Conservation (phyloP, 768 basidiomycete genomes). For the Epithele typhae region DNA sequence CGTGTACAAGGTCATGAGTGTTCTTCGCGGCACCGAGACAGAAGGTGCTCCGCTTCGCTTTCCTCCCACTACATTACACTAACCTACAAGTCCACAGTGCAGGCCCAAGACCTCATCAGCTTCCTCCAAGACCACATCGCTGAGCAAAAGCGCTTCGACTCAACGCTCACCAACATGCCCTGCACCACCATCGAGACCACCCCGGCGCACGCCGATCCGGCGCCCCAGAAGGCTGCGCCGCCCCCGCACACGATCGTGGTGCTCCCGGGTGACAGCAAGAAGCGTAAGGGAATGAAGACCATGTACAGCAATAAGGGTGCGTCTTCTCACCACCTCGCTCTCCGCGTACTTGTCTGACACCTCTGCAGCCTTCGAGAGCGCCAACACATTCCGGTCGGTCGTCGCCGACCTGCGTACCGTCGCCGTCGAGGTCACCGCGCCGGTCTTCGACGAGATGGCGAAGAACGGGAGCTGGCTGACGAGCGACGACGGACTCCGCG, state of each 20-base stretch:
- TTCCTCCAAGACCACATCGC: conserved; percentile 76
- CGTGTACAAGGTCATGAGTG: conserved; percentile 80
- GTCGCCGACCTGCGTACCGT: conserved; percentile 58
- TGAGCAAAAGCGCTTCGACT: conserved; percentile 75
- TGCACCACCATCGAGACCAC: too few relatives aligned
- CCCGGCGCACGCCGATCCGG: conserved; percentile 26
- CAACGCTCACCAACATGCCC: too few relatives aligned
- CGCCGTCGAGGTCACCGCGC: conserved; percentile 63
- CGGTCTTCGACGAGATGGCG: conserved; percentile 60
- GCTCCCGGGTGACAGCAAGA: conserved; percentile 65
- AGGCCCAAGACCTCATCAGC: conserved; percentile 64
- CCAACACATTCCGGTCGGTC: conserved; percentile 51
- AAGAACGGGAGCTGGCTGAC: conserved; percentile 58
- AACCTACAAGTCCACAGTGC: conserved; percentile 30
- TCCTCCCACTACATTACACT: conserved; percentile 1
- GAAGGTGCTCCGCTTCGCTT: conserved; percentile 47
- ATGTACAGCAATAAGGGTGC: conserved; percentile 66
- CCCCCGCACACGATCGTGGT: conserved; percentile 52
- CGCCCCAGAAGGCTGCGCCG: conserved; percentile 33
- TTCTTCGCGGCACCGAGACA: conserved; percentile 71
- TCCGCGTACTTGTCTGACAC: background rate
- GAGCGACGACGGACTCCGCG: conserved; percentile 75
- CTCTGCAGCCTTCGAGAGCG: conserved; percentile 59
- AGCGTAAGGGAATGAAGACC: conserved; percentile 66
- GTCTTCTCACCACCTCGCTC: background rate